A percentile compares a stretch with the other conserved stretches of the same genome.
phyloP scores from a whole-genome alignment of 2,329 filamentous ascomycete genomes.

The Onygena corvina region DNA sequence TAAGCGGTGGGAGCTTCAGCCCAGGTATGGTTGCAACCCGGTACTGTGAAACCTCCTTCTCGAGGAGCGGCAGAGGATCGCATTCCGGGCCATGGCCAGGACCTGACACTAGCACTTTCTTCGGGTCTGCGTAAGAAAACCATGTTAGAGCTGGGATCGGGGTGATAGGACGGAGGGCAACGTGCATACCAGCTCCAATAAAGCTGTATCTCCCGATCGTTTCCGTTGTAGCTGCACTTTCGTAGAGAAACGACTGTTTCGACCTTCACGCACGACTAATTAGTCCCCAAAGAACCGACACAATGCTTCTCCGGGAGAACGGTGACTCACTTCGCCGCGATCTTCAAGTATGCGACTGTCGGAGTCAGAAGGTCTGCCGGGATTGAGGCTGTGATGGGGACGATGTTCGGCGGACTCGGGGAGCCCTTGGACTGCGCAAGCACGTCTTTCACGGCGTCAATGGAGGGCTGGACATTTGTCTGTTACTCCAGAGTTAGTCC shows the following conservation, averaged over 20 bases:
- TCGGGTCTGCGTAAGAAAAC: conserved; percentile 37
- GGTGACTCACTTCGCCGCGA: conserved; percentile 55
- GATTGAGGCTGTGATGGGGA: conserved; percentile 73
- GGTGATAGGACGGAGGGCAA: background rate
- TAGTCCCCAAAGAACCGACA: background rate
- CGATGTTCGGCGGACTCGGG: conserved; percentile 57
- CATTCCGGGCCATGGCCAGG: conserved; percentile 71
- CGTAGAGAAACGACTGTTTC: conserved; percentile 83
- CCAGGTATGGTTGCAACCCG: conserved; percentile 74
- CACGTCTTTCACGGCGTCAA: conserved; percentile 48
- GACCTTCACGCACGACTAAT: conserved; percentile 33
- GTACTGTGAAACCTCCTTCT: conserved; percentile 65
- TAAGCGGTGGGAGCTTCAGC: conserved; percentile 70
- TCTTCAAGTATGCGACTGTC: conserved; percentile 87
- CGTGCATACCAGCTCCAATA: conserved; percentile 57
- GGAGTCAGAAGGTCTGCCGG: conserved; percentile 88
- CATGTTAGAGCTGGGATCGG: background rate
- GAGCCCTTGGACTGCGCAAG: conserved; percentile 41
- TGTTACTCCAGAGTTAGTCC: conserved; percentile 18
- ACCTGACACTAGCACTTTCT: conserved; percentile 75
- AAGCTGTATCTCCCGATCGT: conserved; percentile 93
- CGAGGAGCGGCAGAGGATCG: conserved; percentile 73
- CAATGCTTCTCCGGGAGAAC: background rate
- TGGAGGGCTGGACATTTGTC: conserved; percentile 46
- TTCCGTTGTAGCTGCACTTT: conserved; percentile 84